A percentile compares a stretch with the other conserved stretches of the same genome.
phyloP scores from a whole-genome alignment of 2,329 filamentous ascomycete species.

The Dactylellina drechsleri region DNA sequence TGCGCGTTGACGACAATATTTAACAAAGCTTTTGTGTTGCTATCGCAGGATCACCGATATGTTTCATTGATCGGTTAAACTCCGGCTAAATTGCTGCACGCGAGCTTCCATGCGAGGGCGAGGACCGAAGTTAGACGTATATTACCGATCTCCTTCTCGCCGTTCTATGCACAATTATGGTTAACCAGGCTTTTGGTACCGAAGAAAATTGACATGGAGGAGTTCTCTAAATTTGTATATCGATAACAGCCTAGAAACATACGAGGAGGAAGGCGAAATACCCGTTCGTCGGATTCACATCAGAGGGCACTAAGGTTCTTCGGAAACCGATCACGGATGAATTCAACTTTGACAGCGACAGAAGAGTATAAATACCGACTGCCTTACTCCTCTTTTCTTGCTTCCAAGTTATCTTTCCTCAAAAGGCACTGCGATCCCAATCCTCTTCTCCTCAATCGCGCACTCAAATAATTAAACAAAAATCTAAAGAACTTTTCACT shows the following conservation, averaged over 20 bases:
- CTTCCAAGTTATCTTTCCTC: slow-evolving; percentile 8
- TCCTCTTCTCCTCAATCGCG: too few species aligned
- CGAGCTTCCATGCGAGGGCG: slow-evolving; percentile 26
- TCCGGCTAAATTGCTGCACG: slow-evolving; percentile 52
- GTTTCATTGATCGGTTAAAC: slow-evolving; percentile 34
- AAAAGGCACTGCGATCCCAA: neutral
- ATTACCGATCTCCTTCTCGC: slow-evolving; percentile 49
- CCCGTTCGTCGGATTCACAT: slow-evolving; percentile 17
- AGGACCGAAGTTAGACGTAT: slow-evolving; percentile 49
- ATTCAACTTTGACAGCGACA: slow-evolving; percentile 15
- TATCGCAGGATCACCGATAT: neutral
- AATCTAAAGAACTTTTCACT: neutral
- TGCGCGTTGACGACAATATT: neutral
- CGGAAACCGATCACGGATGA: slow-evolving; percentile 42
- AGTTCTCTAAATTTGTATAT: slow-evolving; percentile 32
- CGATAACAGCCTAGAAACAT: slow-evolving; percentile 17
- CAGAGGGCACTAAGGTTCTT: slow-evolving; percentile 4
- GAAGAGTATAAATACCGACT: slow-evolving; percentile 47
- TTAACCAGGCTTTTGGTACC: slow-evolving; percentile 44
- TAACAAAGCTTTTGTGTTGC: slow-evolving; percentile 9
- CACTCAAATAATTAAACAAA: too few species aligned
- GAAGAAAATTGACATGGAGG: slow-evolving; percentile 33
- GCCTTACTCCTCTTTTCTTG: slow-evolving; percentile 23
- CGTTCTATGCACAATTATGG: slow-evolving; percentile 47
- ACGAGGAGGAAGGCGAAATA: slow-evolving; percentile 34